phyloP scores from a whole-genome alignment of 352 stramenopile species.

The Phytopythium boreale region DNA sequence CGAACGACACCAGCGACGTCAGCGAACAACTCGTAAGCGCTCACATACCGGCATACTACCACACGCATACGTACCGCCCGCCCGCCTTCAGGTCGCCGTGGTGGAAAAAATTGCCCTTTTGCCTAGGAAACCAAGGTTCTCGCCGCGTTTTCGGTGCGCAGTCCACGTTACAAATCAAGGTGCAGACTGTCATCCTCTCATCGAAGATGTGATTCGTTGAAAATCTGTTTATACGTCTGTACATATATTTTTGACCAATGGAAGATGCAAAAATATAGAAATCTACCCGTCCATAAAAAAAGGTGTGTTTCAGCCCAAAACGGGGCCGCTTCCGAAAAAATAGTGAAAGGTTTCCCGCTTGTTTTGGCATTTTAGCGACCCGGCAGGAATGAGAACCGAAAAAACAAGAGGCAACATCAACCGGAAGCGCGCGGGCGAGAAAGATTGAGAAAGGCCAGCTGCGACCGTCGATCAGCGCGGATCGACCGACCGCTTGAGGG shows the following conservation, averaged over 20 bases:
- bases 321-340: background rate
- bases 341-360: background rate
- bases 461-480: background rate
- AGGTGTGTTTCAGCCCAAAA: background rate
- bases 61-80: background rate
- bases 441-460: constrained; percentile 8
- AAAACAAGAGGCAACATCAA: constrained; percentile 3
- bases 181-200: background rate
- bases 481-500: background rate
- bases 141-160: background rate
- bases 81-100: background rate
- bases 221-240: background rate
- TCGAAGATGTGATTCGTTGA: background rate
- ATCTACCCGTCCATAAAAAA: background rate
- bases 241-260: background rate
- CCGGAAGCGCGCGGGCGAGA: background rate
- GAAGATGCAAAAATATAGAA: background rate
- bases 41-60: background rate
- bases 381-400: constrained; percentile 2
- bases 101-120: constrained; percentile 1
- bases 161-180: background rate
- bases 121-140: background rate
- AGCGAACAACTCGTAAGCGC: background rate
- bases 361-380: background rate
- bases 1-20: background rate